Percentiles rank a stretch among this genome's conserved stretches.
Evolutionary conservation across 2,329 filamentous ascomycete genomes (phyloP).

Genomic region (Arthrobotrys sphaeroides): DNA sequence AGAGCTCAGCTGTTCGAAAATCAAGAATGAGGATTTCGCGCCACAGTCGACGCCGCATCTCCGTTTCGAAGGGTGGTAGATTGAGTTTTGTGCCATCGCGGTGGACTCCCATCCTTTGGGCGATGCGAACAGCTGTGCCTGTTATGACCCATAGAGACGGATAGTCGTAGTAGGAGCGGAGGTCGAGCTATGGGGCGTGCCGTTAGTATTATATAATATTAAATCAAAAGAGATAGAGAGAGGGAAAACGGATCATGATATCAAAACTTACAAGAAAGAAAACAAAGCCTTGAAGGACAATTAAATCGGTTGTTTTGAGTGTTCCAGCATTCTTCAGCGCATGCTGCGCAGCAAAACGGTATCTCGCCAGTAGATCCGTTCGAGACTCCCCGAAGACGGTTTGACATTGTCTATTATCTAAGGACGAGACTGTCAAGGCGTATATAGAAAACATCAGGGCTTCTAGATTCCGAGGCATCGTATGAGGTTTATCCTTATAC

Average conservation of each 20-base stretch:
- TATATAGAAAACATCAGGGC: slow-evolving; percentile 76
- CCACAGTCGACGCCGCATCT: slow-evolving; percentile 71
- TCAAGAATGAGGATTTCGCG: slow-evolving; percentile 73
- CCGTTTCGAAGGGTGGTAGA: slow-evolving; percentile 68
- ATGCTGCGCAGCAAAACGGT: slow-evolving; percentile 70
- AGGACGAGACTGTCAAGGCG: slow-evolving; percentile 68
- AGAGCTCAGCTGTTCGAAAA: slow-evolving; percentile 67
- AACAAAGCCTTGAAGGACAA: slow-evolving; percentile 73
- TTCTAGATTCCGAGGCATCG: slow-evolving; percentile 69
- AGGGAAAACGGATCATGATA: no score
- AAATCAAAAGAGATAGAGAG: background rate
- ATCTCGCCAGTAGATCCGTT: slow-evolving; percentile 65
- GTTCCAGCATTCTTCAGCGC: slow-evolving; percentile 74
- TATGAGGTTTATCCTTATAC: slow-evolving; percentile 63
- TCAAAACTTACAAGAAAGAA: slow-evolving; percentile 70
- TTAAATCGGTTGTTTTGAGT: slow-evolving; percentile 72
- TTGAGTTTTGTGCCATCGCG: slow-evolving; percentile 66
- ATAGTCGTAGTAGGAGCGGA: slow-evolving; percentile 62
- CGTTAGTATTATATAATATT: no score
- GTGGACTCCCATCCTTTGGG: slow-evolving; percentile 70
- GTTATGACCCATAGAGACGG: slow-evolving; percentile 72
- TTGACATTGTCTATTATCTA: slow-evolving; percentile 68
- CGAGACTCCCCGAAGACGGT: slow-evolving; percentile 68
- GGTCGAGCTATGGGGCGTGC: slow-evolving; percentile 56
- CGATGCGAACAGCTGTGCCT: slow-evolving; percentile 70